These are phyloP conservation scores for Moringa oleifera DNA, from an alignment of 345 rosid species.

Conservation along the genomic window DNA sequence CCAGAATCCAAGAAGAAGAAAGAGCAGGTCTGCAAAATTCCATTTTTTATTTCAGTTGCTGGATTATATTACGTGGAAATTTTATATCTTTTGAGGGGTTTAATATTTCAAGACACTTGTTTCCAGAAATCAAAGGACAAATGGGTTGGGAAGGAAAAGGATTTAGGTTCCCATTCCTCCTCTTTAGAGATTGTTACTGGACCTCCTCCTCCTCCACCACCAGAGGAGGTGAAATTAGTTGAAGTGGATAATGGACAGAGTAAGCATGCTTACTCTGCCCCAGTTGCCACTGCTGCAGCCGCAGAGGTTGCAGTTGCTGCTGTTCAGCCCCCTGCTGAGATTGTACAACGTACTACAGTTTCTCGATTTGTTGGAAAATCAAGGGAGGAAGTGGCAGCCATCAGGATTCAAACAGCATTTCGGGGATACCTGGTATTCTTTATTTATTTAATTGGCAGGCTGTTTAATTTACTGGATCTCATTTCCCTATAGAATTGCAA, in stretches of 20 bases:
- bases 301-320: constrained; percentile 25
- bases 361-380: constrained; percentile 54
- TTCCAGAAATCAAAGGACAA: constrained; percentile 44
- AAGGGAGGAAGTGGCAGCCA: constrained; percentile 75
- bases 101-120: no score
- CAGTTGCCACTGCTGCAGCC: constrained; percentile 17
- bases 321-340: constrained; percentile 33
- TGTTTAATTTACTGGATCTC: not conserved
- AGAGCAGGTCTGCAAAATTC: constrained; percentile 32
- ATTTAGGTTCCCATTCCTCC: constrained; percentile 26
- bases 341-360: constrained; percentile 23
- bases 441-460: not conserved
- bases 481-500: not conserved
- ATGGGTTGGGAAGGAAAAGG: constrained; percentile 45
- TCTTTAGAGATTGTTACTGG: constrained; percentile 20
- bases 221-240: constrained; percentile 44
- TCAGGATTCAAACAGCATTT: constrained; percentile 82
- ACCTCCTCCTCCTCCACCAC: constrained; percentile 33
- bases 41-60: not conserved
- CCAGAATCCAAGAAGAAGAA: constrained; percentile 61
- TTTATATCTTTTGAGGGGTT: not conserved
- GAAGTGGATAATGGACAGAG: constrained; percentile 41
- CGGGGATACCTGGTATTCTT: constrained; percentile 71
- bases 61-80: not conserved
- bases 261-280: constrained; percentile 25